phyloP scores from a whole-genome alignment of 202 grass and related monocot species.

The Zizania palustris region DNA sequence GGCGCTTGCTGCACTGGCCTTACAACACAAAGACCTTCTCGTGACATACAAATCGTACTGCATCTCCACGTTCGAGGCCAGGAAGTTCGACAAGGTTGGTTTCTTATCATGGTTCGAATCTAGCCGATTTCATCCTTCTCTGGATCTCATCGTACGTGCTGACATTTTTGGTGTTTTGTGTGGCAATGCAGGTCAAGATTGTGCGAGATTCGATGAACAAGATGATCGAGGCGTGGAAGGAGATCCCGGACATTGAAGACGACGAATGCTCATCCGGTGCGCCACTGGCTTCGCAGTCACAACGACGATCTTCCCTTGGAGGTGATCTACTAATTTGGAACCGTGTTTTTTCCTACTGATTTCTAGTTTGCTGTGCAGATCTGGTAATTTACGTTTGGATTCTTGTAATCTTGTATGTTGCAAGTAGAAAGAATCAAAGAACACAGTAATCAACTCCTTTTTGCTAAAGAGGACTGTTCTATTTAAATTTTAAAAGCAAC shows the following conservation, averaged over 20 bases:
- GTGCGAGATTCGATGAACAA: constrained; percentile 84
- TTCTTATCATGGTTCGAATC: constrained; percentile 12
- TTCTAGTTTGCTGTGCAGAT: constrained; percentile 41
- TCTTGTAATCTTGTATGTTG: constrained; percentile 33
- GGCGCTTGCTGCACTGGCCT: constrained; percentile 69
- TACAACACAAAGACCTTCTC: constrained; percentile 73
- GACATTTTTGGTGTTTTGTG: constrained; percentile 21
- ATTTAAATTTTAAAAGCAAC: not conserved
- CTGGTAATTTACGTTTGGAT: constrained; percentile 34
- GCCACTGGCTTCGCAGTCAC: constrained; percentile 42
- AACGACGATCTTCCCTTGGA: constrained; percentile 62
- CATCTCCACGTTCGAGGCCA: constrained; percentile 77
- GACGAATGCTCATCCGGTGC: constrained; percentile 51
- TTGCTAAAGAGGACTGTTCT: constrained; percentile 17
- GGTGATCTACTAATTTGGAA: constrained; percentile 47
- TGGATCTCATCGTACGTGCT: constrained; percentile 31
- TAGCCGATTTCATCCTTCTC: not conserved
- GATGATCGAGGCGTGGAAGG: constrained; percentile 93
- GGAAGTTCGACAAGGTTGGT: constrained; percentile 87
- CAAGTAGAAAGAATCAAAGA: constrained; percentile 1
- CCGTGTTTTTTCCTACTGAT: constrained; percentile 27
- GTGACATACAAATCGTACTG: constrained; percentile 71
- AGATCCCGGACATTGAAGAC: constrained; percentile 71
- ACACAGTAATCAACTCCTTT: constrained; percentile 13
- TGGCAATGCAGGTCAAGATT: constrained; percentile 86